A percentile compares a stretch with the other conserved stretches of the same genome.
Evolutionary conservation across 2,329 filamentous ascomycete genomes (phyloP).

Genomic region (Scedosporium aurantiacum): DNA sequence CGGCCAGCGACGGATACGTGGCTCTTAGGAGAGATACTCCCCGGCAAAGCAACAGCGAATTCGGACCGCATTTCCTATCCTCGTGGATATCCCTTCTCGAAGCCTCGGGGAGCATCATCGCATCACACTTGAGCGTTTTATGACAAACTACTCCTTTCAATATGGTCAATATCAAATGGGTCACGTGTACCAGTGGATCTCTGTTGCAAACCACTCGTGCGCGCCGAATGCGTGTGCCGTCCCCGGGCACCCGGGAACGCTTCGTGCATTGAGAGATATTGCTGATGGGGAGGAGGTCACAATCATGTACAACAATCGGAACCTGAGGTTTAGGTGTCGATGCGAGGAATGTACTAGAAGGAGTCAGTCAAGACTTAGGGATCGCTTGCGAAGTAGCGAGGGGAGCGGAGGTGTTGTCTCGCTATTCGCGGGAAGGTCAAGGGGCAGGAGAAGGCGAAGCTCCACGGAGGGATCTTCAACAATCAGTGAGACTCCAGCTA

Average conservation of each 20-base stretch:
- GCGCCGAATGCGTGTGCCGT: background rate
- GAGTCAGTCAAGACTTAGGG: background rate
- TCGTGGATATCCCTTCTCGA: background rate
- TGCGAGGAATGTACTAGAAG: background rate
- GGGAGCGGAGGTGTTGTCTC: background rate
- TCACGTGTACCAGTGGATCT: slow-evolving; percentile 7
- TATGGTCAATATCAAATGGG: slow-evolving; percentile 17
- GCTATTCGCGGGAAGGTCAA: background rate
- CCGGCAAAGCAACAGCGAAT: background rate
- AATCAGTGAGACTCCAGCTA: no score
- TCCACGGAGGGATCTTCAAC: background rate
- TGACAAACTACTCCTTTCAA: slow-evolving; percentile 1
- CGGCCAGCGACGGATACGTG: background rate
- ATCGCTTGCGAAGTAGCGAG: background rate
- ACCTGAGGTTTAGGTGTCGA: slow-evolving; percentile 12
- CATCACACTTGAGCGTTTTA: background rate
- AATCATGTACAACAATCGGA: slow-evolving; percentile 4
- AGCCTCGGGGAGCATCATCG: background rate
- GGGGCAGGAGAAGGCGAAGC: background rate
- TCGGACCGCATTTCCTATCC: background rate
- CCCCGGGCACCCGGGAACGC: background rate
- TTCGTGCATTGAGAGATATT: slow-evolving; percentile 9
- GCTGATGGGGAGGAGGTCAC: background rate
- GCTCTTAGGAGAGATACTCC: slow-evolving; percentile 2
- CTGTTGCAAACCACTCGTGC: background rate